Conservation (phyloP, 1,284 basidiomycete species). For the Cutaneotrichosporon cavernicola region DNA sequence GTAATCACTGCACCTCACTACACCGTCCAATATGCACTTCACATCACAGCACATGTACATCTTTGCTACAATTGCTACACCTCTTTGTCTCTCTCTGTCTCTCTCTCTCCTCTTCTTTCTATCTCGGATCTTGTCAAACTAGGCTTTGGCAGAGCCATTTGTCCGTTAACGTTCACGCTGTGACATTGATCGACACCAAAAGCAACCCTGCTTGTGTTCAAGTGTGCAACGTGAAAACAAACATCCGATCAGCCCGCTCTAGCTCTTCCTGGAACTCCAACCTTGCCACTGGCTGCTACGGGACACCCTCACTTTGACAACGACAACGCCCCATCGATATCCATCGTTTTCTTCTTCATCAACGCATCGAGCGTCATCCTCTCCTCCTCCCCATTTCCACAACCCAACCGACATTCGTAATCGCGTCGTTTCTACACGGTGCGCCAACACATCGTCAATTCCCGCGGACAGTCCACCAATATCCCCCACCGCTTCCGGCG, state of each 20-base stretch:
- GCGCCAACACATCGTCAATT: background rate
- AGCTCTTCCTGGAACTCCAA: too few species aligned
- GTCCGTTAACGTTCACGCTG: background rate
- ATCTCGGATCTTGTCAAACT: background rate
- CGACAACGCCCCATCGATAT: too few species aligned
- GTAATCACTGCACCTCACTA: background rate
- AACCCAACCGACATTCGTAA: background rate
- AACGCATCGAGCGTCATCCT: background rate
- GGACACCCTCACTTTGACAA: background rate
- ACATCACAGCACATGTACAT: too few species aligned
- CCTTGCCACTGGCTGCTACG: too few species aligned
- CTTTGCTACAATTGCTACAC: too few species aligned
- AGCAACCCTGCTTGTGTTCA: too few species aligned
- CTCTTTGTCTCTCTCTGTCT: background rate
- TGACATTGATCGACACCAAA: too few species aligned
- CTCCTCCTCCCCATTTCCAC: too few species aligned
- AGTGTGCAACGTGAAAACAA: too few species aligned
- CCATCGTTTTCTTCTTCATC: too few species aligned
- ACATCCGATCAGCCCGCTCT: too few species aligned
- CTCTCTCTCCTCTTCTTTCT: background rate
- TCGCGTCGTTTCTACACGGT: background rate
- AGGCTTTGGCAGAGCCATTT: background rate
- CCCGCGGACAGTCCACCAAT: background rate
- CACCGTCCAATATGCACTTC: background rate
- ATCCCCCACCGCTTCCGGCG: background rate